A percentile compares a stretch with the other conserved stretches of the same genome.
These are phyloP conservation scores for Castanea crenata DNA, from an alignment of 306 rosid species.

Conservation along the genomic window DNA sequence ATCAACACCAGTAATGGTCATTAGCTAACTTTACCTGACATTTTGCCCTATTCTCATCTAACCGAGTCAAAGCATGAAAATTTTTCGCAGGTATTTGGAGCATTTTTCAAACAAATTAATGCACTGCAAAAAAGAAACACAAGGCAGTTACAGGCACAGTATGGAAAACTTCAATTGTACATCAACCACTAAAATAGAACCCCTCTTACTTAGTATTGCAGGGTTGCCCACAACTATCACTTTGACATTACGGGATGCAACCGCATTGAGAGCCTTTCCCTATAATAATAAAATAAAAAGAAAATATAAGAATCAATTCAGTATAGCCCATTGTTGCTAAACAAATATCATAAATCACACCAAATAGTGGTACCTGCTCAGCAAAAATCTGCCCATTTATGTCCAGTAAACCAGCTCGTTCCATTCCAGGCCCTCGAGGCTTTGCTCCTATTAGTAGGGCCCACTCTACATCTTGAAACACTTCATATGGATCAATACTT, in stretches of 20 bases:
- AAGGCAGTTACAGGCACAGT: slow-evolving; percentile 7
- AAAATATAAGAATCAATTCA: slow-evolving; percentile 16
- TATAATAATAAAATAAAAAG: slow-evolving; percentile 1
- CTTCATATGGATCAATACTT: slow-evolving; percentile 87
- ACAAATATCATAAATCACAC: background rate
- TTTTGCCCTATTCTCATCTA: slow-evolving; percentile 96
- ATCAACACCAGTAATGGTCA: background rate
- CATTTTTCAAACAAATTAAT: slow-evolving; percentile 91
- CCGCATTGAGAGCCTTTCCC: slow-evolving; percentile 91
- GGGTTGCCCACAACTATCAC: slow-evolving; percentile 94
- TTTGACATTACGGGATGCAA: slow-evolving; percentile 83
- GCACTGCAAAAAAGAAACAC: slow-evolving; percentile 48
- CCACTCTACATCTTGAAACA: slow-evolving; percentile 96
- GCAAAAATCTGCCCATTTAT: slow-evolving; percentile 88
- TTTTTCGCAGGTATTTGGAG: slow-evolving; percentile 92
- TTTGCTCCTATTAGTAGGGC: slow-evolving; percentile 93
- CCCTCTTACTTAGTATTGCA: slow-evolving; percentile 86
- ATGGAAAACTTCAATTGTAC: slow-evolving; percentile 13
- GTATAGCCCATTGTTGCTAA: background rate
- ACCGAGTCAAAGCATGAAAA: slow-evolving; percentile 91
- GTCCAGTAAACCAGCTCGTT: slow-evolving; percentile 83
- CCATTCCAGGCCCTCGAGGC: slow-evolving; percentile 99
- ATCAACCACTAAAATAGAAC: slow-evolving; percentile 11
- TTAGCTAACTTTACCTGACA: slow-evolving; percentile 67
- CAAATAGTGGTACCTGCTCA: slow-evolving; percentile 54